Conservation (phyloP, 176 grass and related monocot species). For the Rhynchospora tenuis region DNA sequence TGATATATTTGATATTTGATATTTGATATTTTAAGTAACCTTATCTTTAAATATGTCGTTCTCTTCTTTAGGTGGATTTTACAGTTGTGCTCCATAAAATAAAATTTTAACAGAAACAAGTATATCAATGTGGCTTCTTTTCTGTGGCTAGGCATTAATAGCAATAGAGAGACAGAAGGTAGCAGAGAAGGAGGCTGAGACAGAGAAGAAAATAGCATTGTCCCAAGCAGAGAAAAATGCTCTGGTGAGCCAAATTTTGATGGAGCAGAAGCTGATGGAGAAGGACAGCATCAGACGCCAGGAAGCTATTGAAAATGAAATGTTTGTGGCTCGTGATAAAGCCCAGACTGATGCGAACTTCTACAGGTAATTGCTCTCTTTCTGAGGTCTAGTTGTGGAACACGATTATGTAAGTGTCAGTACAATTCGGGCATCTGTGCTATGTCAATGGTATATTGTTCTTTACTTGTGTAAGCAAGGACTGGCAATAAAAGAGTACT, state of each 20-base stretch:
- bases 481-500: neutral
- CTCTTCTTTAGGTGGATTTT: no score
- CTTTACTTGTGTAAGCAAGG: neutral
- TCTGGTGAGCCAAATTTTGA: constrained; percentile 84
- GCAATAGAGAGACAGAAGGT: constrained; percentile 90
- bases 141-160: constrained; percentile 45
- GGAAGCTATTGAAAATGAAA: constrained; percentile 89
- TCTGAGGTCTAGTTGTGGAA: neutral
- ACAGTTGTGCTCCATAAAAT: no score
- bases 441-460: neutral
- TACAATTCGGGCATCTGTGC: neutral
- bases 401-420: neutral
- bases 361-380: constrained; percentile 47
- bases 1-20: no score
- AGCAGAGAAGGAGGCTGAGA: constrained; percentile 88
- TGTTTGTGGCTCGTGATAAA: constrained; percentile 73
- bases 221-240: constrained; percentile 96
- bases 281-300: constrained; percentile 78
- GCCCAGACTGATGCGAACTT: constrained; percentile 62
- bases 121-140: neutral
- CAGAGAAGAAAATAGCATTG: constrained; percentile 87
- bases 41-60: no score
- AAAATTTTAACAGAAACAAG: neutral
- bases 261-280: constrained; percentile 90
- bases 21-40: no score